Conservation (phyloP, 1,139 yeast species). For the Saccharomyces hybrid region DNA sequence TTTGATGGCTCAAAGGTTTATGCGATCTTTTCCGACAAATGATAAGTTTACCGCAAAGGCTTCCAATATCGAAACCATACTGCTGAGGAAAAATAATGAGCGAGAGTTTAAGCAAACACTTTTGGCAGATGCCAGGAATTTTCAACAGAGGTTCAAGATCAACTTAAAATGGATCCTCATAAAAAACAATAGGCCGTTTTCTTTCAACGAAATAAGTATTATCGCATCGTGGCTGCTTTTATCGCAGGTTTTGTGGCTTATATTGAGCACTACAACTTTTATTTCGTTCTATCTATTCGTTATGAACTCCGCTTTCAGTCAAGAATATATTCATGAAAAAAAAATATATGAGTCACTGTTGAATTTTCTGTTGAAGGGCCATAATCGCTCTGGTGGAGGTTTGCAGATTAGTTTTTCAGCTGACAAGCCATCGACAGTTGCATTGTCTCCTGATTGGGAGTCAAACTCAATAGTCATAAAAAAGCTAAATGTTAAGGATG, state of each 20-base stretch:
- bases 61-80: slow-evolving; percentile 18
- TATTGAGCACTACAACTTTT: slow-evolving; percentile 59
- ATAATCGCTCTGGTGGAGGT: not conserved
- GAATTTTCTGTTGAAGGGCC: slow-evolving; percentile 32
- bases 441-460: slow-evolving; percentile 44
- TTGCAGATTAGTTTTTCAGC: not conserved
- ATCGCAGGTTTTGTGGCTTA: slow-evolving; percentile 38
- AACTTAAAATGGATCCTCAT: slow-evolving; percentile 54
- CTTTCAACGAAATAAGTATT: slow-evolving; percentile 50
- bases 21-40: not conserved
- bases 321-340: slow-evolving; percentile 33
- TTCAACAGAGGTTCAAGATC: slow-evolving; percentile 40
- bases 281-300: slow-evolving; percentile 47
- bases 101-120: slow-evolving; percentile 32
- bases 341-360: slow-evolving; percentile 27
- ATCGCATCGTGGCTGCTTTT: slow-evolving; percentile 38
- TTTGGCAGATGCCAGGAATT: slow-evolving; percentile 39
- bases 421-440: slow-evolving; percentile 13
- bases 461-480: slow-evolving; percentile 46
- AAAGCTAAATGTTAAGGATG: slow-evolving; percentile 42
- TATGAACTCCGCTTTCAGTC: slow-evolving; percentile 36
- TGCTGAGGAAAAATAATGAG: slow-evolving; percentile 22
- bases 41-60: not conserved
- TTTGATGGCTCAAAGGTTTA: not conserved
- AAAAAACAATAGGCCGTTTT: slow-evolving; percentile 40